These are phyloP conservation scores for Aquilaria malaccensis DNA, from an alignment of 345 rosid genomes.

Conservation along the genomic window DNA sequence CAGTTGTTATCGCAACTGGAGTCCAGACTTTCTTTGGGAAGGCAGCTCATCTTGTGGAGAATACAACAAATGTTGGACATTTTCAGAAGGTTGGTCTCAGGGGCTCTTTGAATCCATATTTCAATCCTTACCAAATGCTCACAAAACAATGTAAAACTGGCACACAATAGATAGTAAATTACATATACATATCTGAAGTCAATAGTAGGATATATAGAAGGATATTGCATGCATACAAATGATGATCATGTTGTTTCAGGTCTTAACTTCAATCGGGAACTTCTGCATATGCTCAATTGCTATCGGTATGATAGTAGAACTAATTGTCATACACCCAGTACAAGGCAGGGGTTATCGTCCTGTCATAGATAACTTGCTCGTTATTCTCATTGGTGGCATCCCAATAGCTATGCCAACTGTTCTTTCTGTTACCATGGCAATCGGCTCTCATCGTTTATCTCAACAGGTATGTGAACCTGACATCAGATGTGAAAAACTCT, in stretches of 20 bases:
- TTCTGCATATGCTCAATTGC: slow-evolving; percentile 96
- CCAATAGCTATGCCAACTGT: slow-evolving; percentile 99
- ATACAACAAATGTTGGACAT: slow-evolving; percentile 77
- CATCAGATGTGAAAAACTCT: neutral
- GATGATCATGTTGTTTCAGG: slow-evolving; percentile 34
- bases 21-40: slow-evolving; percentile 91
- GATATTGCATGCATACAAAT: neutral
- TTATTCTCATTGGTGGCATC: slow-evolving; percentile 91
- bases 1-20: slow-evolving; percentile 85
- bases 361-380: slow-evolving; percentile 76
- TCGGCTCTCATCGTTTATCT: slow-evolving; percentile 79
- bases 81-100: slow-evolving; percentile 61
- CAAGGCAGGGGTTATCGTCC: slow-evolving; percentile 53
- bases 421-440: slow-evolving; percentile 95
- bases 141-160: neutral
- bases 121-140: neutral
- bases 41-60: slow-evolving; percentile 95
- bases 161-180: neutral
- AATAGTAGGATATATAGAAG: neutral
- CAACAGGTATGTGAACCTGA: slow-evolving; percentile 43
- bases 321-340: slow-evolving; percentile 44
- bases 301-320: slow-evolving; percentile 66
- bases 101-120: neutral
- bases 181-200: neutral
- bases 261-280: slow-evolving; percentile 79